Evolutionary conservation across 331 rosid genomes (phyloP).

Genomic region (Acacia pycnantha): DNA sequence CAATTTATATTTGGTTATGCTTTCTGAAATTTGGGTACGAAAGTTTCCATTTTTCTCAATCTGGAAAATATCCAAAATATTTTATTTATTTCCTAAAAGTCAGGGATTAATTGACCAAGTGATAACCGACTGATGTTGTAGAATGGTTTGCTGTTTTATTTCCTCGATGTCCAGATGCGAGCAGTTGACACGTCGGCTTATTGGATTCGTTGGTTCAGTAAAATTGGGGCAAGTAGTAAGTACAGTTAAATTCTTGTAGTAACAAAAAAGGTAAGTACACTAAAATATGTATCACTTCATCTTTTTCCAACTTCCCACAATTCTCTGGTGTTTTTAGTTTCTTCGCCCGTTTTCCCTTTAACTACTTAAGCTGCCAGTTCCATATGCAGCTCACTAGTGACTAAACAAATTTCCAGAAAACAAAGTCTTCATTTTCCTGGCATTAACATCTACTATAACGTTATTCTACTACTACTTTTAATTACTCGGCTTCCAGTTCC

Average conservation of each 20-base stretch:
- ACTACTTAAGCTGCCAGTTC: neutral
- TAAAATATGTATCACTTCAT: constrained; percentile 11
- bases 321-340: neutral
- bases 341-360: neutral
- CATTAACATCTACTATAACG: neutral
- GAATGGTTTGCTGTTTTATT: constrained; percentile 23
- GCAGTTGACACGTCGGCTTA: constrained; percentile 40
- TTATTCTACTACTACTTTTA: neutral
- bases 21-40: neutral
- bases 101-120: constrained; percentile 61
- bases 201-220: constrained; percentile 39
- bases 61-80: constrained; percentile 29
- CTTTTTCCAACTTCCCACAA: constrained; percentile 27
- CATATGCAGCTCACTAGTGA: neutral
- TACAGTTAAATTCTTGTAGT: neutral
- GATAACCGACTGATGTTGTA: constrained; percentile 43
- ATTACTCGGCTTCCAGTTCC: neutral
- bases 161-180: constrained; percentile 4
- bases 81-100: constrained; percentile 31
- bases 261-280: neutral
- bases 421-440: neutral
- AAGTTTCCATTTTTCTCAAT: neutral
- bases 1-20: neutral
- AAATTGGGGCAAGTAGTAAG: neutral
- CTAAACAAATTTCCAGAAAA: neutral